phyloP scores from a whole-genome alignment of 2,329 filamentous ascomycete species.

The Claviceps monticola region DNA sequence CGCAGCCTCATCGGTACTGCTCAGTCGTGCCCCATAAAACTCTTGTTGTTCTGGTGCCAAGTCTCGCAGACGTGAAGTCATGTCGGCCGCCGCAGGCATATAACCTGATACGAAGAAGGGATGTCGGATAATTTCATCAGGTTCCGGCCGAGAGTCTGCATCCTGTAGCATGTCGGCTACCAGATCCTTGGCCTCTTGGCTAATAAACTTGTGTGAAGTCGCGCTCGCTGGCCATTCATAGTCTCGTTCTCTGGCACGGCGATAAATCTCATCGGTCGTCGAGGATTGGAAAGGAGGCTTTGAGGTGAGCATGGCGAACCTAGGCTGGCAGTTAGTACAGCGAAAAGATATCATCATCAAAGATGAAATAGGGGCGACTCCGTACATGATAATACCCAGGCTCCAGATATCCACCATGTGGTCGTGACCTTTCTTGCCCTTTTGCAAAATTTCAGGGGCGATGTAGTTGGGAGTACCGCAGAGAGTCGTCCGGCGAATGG shows the following conservation, averaged over 20 bases:
- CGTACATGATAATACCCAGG: conserved; percentile 87
- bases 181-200: conserved; percentile 61
- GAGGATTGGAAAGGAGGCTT: conserved; percentile 93
- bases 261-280: conserved; percentile 76
- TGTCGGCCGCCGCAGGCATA: conserved; percentile 49
- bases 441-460: conserved; percentile 88
- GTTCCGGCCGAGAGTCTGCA: conserved; percentile 59
- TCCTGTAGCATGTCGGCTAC: conserved; percentile 65
- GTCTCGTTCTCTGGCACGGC: conserved; percentile 53
- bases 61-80: conserved; percentile 43
- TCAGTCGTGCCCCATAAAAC: conserved; percentile 39
- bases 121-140: conserved; percentile 67
- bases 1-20: conserved; percentile 28
- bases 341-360: neutral
- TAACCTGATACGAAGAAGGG: conserved; percentile 66
- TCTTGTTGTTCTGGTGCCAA: conserved; percentile 41
- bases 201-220: conserved; percentile 55
- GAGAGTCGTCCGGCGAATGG: conserved; percentile 73
- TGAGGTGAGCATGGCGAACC: conserved; percentile 91
- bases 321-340: conserved; percentile 18
- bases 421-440: conserved; percentile 86
- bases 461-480: conserved; percentile 98
- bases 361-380: neutral
- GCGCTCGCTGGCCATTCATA: conserved; percentile 66
- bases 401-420: conserved; percentile 99